Percentiles rank a stretch among this genome's conserved stretches.
Conservation (phyloP, 495 filamentous ascomycete species). For the Hypoxylon fragiforme region DNA sequence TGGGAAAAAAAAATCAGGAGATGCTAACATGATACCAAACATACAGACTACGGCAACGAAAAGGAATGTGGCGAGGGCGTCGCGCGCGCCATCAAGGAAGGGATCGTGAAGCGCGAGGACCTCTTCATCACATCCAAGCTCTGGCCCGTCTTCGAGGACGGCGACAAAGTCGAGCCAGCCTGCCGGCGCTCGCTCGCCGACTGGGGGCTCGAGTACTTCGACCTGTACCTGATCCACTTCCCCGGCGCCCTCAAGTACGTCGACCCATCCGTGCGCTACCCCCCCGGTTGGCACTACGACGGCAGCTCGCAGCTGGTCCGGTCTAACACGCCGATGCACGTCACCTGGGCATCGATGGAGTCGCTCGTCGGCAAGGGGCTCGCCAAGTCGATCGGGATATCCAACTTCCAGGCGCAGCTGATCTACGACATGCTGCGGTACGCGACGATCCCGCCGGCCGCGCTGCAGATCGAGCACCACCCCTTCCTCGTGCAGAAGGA, state of each 20-base stretch:
- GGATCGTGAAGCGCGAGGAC: slow-evolving; percentile 81
- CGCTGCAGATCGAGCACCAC: slow-evolving; percentile 96
- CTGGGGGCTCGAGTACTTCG: slow-evolving; percentile 86
- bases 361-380: slow-evolving; percentile 68
- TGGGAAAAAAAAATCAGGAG: neutral
- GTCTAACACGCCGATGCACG: slow-evolving; percentile 73
- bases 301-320: slow-evolving; percentile 57
- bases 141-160: slow-evolving; percentile 88
- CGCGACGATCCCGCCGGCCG: slow-evolving; percentile 74
- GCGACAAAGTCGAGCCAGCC: slow-evolving; percentile 72
- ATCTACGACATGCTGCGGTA: slow-evolving; percentile 86
- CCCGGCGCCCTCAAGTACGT: slow-evolving; percentile 80
- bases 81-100: slow-evolving; percentile 83
- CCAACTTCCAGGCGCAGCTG: slow-evolving; percentile 84
- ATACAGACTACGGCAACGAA: slow-evolving; percentile 87
- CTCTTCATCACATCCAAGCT: slow-evolving; percentile 93
- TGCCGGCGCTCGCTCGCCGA: slow-evolving; percentile 71
- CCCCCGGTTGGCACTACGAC: slow-evolving; percentile 74
- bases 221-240: slow-evolving; percentile 83
- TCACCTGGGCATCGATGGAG: slow-evolving; percentile 93
- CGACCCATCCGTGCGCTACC: slow-evolving; percentile 75
- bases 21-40: slow-evolving; percentile 23
- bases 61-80: slow-evolving; percentile 81
- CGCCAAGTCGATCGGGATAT: slow-evolving; percentile 77
- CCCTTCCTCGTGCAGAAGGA: slow-evolving; percentile 87